Base-by-base conservation (phyloP, 192 early-diverging fungal species). In the Coemansia sp. region DNA sequence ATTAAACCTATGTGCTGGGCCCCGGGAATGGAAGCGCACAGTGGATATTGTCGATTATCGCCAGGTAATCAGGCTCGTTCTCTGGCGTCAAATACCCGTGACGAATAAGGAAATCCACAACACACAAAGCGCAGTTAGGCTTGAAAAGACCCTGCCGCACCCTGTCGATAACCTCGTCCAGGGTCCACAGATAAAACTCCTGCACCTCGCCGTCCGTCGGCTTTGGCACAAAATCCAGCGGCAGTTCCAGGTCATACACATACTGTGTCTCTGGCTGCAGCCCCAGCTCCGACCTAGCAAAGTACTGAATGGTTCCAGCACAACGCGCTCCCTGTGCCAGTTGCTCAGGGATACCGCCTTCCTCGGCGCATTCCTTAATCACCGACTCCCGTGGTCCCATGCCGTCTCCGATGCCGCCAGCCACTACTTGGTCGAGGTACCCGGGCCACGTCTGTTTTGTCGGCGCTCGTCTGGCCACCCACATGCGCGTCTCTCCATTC, bases 371-470 rank as follows among this genome's bases (percentile, higher is more conserved):
- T 69, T 99, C 97, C 76, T 95, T 95, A 37, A 94, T 65, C 20
- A 94, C 85, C 6, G 90, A 90, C 18, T 89, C 90, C 32, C 76
- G 60, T 0, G 90, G 85, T 14, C 72, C 64, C 20, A 64, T 22
- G 4, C 81, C 81, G 36, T 77, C 68, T 20, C 86, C 87, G 59
- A 98, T 90, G 5, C 95, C 96, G 38, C 93, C 93, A 2, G 91
- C 93, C 4, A 89, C 88, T 51, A 86, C 84, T 61, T 94, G 91
- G 72, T 93, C 92, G 35, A 93, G 68, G 72, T 89, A 85, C 0
- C 93, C 93, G 1, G 97, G 94, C 85, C 90, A 97, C 7, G 94
- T 97, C 32, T 86, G 91, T 66, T 98, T 98, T 0, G 85, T 90
- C 8, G 71, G 28, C 11, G 91, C 87, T 8, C 97, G 89, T 61